These are phyloP conservation scores for Trifolium repens DNA, from an alignment of 306 rosid species.

Conservation along the genomic window DNA sequence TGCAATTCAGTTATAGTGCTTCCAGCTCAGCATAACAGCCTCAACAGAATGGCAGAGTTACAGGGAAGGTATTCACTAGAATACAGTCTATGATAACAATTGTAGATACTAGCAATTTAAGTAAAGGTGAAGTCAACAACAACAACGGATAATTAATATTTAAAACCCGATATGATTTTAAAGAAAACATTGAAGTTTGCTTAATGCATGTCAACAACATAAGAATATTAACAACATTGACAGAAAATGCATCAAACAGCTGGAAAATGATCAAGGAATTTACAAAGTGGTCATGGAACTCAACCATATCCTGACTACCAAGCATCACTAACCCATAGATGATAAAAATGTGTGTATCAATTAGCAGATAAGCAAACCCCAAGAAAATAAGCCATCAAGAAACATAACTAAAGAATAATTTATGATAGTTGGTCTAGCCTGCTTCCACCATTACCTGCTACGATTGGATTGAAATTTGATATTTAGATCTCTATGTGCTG, in stretches of 20 bases:
- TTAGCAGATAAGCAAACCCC: conserved; percentile 53
- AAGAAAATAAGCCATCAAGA: conserved; percentile 32
- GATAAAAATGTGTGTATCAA: conserved; percentile 57
- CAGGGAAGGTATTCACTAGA: no score
- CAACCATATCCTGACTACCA: conserved; percentile 74
- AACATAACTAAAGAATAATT: not conserved
- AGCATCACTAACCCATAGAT: conserved; percentile 77
- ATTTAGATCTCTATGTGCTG: conserved; percentile 90
- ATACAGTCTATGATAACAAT: no score
- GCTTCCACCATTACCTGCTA: conserved; percentile 72
- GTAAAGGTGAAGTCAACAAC: not conserved
- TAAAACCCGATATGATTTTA: conserved; percentile 1
- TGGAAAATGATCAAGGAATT: conserved; percentile 69
- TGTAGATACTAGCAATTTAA: no score
- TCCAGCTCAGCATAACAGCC: no score
- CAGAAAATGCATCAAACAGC: conserved; percentile 46
- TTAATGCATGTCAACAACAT: conserved; percentile 25
- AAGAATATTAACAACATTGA: conserved; percentile 26
- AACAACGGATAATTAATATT: conserved; percentile 22
- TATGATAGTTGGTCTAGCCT: conserved; percentile 34
- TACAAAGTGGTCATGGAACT: conserved; percentile 70
- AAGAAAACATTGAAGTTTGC: not conserved
- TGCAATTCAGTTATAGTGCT: no score
- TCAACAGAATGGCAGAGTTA: no score
- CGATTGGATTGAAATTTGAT: conserved; percentile 96